phyloP scores from a whole-genome alignment of 169 alveolate species.

The Plasmodium cynomolgi region DNA sequence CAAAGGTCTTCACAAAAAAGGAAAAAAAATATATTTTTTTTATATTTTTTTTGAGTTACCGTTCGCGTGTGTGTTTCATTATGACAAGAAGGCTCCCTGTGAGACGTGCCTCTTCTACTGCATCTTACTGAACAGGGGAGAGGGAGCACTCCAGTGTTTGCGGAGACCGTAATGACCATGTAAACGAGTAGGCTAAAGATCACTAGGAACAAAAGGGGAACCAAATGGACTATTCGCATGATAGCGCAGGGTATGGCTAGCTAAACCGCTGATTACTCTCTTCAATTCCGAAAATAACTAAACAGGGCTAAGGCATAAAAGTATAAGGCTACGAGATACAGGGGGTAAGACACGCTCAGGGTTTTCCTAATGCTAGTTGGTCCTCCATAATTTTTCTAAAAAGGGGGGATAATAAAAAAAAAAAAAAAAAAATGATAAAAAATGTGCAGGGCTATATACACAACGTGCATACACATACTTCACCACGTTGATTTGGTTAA shows the following conservation, averaged over 20 bases:
- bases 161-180: too few species aligned
- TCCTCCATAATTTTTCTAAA: conserved; percentile 13
- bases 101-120: background rate
- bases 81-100: background rate
- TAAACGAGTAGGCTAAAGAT: background rate
- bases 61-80: background rate
- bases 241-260: background rate
- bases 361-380: background rate
- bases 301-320: conserved; percentile 19
- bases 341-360: conserved; percentile 16
- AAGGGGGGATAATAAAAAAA: background rate
- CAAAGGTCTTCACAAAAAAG: background rate
- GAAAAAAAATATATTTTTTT: too few species aligned
- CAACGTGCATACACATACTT: background rate
- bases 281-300: conserved; percentile 16
- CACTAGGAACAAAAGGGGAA: background rate
- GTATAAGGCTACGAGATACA: conserved; percentile 32
- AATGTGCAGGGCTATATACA: background rate
- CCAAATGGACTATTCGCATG: background rate
- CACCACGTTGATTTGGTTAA: background rate
- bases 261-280: background rate
- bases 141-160: background rate
- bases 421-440: background rate
- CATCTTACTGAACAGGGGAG: background rate
- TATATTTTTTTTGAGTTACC: background rate